Evolutionary conservation across 2,329 filamentous ascomycete genomes (phyloP).

Genomic region (Trichoderma hamatum): DNA sequence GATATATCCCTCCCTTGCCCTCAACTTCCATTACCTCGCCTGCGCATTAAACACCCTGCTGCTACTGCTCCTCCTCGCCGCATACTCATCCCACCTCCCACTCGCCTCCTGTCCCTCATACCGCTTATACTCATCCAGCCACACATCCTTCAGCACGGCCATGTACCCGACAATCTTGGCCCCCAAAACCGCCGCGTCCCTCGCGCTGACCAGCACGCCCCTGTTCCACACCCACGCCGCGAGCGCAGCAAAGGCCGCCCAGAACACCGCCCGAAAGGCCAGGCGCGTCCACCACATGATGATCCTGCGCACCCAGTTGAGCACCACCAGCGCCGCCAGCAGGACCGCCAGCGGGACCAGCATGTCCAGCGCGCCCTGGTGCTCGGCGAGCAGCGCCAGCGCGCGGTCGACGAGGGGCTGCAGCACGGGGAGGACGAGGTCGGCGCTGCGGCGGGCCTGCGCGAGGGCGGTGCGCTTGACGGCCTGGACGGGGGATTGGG

Average conservation of each 20-base stretch:
- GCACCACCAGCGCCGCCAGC: slow-evolving; percentile 64
- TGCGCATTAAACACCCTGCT: slow-evolving; percentile 15
- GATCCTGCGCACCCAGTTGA: slow-evolving; percentile 71
- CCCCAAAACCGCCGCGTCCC: slow-evolving; percentile 56
- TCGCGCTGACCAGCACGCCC: slow-evolving; percentile 64
- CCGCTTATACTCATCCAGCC: slow-evolving; percentile 59
- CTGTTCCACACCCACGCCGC: slow-evolving; percentile 64
- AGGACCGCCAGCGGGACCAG: slow-evolving; percentile 41
- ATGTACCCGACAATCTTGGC: slow-evolving; percentile 51
- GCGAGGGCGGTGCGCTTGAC: slow-evolving; percentile 41
- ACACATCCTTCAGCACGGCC: slow-evolving; percentile 55
- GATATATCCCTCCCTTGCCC: neutral
- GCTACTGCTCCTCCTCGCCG: slow-evolving; percentile 26
- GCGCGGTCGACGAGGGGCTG: slow-evolving; percentile 48
- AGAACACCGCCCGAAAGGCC: slow-evolving; percentile 64
- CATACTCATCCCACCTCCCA: slow-evolving; percentile 25
- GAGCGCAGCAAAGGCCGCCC: slow-evolving; percentile 59
- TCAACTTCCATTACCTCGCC: neutral
- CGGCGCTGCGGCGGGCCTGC: slow-evolving; percentile 37
- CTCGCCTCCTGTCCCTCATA: slow-evolving; percentile 53
- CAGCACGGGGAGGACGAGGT: slow-evolving; percentile 46
- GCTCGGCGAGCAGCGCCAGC: slow-evolving; percentile 40
- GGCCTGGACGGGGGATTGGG: slow-evolving; percentile 49
- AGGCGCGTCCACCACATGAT: slow-evolving; percentile 79
- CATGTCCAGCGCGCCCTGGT: slow-evolving; percentile 41